Base-by-base conservation (phyloP, 192 early-diverging fungal genomes). In the Geranomyces michiganensis region DNA sequence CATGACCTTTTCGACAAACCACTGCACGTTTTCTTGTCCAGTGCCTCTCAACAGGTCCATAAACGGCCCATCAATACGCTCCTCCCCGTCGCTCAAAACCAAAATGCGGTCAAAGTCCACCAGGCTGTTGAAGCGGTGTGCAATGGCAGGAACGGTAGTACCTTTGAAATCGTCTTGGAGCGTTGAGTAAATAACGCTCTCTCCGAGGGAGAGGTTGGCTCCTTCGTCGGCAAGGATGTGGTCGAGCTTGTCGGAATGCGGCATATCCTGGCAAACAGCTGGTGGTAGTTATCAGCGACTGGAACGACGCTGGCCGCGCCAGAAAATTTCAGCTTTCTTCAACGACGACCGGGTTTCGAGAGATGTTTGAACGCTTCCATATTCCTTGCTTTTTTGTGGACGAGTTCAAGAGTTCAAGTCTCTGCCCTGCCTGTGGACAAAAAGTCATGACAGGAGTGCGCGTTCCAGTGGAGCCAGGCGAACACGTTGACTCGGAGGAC, bases 131-230 rank as follows among this genome's bases (percentile, higher is more conserved):
- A 70, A 46, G 44, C 68, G 66, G 36, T 68, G 68, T 27, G 75
- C 75, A 44, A 71, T 67, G 7, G 60, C 51, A 24, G 65, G 27
- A 24, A 79, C 49, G 36, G 70, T 67, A 6, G 53, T 33, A 58
- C 62, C 49, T 8, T 26, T 32, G 31, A 60, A 60, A 17, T 60
- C 58, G 26, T 26, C 31, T 9, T 60, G 7, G 15, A 60, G 31
- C 15, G 58, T 60, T 29, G 27, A 31, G 22, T 60, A 32, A 29
- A 60, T 60, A 29, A 60, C 27, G 29, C 29, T 60, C 27, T 60
- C 58, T 24, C 94, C 94, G 49, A 93, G 84, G 21, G 84, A 89
- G 62, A 91, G 86, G 75, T 94, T 94, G 36, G 26, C 30, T 4
- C 51, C 51, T 14, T 55, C 51, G 51, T 55, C 51, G 51, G 51